Base-by-base conservation (phyloP, 148 eudicot species). In the Rhododendron mucronatum region DNA sequence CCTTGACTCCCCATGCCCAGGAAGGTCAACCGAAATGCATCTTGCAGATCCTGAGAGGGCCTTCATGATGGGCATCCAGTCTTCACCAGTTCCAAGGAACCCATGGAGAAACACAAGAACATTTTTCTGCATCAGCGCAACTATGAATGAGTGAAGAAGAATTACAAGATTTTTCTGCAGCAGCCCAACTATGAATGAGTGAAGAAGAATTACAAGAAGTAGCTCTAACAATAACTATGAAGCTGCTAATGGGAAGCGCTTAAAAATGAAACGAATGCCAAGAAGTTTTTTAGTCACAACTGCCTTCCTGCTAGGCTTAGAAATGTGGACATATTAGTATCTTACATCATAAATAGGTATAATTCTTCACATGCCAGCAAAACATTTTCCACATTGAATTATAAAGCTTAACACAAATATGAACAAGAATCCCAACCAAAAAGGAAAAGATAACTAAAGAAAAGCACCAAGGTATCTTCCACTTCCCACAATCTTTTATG, bases 11-110 rank as follows among this genome's bases (percentile, higher is more conserved):
- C 99, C 98, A 88, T 97, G 99, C 50, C 98, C 98, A 83, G 99
- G 99, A 90, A 97, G 99, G 86, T 97, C 98, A 87, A 94, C 57
- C 26, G 98, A 90, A 78, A 97, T 91, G 91, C 98, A 97, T 90
- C 95, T 94, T 48, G 93, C 90, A 81, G 93, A 90, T 84, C 90
- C 86, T 47, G 98, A 97, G 78, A 97, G 80, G 67, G 95, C 90
- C 83, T 94, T 94, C 99, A 95, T 95, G 84, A 91, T 89, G 55
- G 99, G 94, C 50, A 90, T 81, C 98, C 98, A 97, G 83, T 97
- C 99, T 75, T 90, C 92, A 55, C 95, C 87, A 84, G 92, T 93
- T 85, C 99, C 99, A 77, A 97, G 92, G 87, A 97, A 97, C 30
- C 99, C 99, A 59, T 97, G 99, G 89, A 97, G 96, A 89, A 97